These are phyloP conservation scores for Parietichytrium sp. DNA, from an alignment of 108 stramenopile genomes.

Conservation along the genomic window DNA sequence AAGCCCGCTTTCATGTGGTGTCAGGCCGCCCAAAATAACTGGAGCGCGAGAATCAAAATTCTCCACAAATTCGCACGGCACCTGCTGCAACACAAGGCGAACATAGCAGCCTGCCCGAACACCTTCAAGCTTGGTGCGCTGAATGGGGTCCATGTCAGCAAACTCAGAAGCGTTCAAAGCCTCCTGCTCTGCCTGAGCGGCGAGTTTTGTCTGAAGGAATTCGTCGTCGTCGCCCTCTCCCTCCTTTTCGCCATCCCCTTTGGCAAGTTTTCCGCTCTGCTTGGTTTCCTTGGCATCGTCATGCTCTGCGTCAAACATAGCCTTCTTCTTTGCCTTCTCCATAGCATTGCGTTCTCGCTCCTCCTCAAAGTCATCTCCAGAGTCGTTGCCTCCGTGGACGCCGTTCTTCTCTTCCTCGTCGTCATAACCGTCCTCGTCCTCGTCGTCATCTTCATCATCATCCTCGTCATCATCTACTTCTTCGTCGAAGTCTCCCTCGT, in stretches of 20 bases:
- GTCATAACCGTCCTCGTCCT: constrained; percentile 40
- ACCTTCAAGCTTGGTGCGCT: constrained; percentile 79
- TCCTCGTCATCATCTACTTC: constrained; percentile 78
- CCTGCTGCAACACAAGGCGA: constrained; percentile 76
- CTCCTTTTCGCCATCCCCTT: constrained; percentile 80
- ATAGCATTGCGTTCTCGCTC: constrained; percentile 74
- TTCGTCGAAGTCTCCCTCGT: constrained; percentile 55
- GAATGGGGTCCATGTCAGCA: constrained; percentile 76
- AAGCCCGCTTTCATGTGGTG: constrained; percentile 80
- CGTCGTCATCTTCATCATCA: constrained; percentile 56
- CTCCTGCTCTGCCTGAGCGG: constrained; percentile 70
- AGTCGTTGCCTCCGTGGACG: constrained; percentile 45
- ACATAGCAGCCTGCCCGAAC: constrained; percentile 90
- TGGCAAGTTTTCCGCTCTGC: background rate
- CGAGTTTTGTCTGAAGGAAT: constrained; percentile 66
- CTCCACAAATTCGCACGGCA: constrained; percentile 77
- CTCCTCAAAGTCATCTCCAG: constrained; percentile 78
- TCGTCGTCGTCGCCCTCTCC: constrained; percentile 53
- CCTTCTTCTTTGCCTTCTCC: constrained; percentile 74
- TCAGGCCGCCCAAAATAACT: constrained; percentile 87
- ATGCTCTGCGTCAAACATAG: constrained; percentile 62
- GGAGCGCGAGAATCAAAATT: constrained; percentile 78
- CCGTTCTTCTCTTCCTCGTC: constrained; percentile 57
- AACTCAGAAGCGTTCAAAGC: constrained; percentile 82
- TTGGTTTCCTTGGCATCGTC: constrained; percentile 46